Evolutionary conservation across 495 filamentous ascomycete genomes (phyloP), one percentile per base, ranked within the genome.

Genomic region (Tuber umbilicatum): DNA sequence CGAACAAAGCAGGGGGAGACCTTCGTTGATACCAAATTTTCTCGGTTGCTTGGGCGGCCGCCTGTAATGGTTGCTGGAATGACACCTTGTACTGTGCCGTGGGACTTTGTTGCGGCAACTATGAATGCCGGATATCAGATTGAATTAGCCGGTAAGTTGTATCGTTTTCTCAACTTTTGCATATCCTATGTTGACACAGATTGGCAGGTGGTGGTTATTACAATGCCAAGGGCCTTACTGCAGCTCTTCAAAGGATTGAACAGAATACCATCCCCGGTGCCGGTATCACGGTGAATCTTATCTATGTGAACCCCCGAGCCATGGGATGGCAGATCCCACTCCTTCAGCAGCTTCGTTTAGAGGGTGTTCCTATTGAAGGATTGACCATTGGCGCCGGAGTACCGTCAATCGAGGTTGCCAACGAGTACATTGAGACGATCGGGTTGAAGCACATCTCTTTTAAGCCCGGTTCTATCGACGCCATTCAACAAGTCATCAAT

Each of bases 271-370:
- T 93, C 35, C 89, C 95, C 23, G 95, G 95, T 69, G 93, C 94
- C 74, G 95, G 95, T 82, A 97, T 99, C 83, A 93, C 90, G 6
- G 85, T 97, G 79, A 99, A 99, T 82, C 83, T 99, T 73, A 99
- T 99, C 82, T 99, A 99, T 80, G 95, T 97, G 81, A 96, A 94
- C 82, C 95, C 95, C 23, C 89, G 92, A 72, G 94, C 94, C 43
- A 99, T 99, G 94, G 91, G 86, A 40, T 99, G 95, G 95, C 95
- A 99, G 83, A 97, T 98, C 69, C 94, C 95, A 68, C 86, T 99
- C 40, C 89, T 99, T 75, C 92, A 89, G 69, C 89, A 91, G 74
- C 87, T 99, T 60, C 89, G 94, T 68, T 87, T 92, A 21, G 92
- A 97, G 73, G 95, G 95, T 77, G 89, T 96, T 45, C 95, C 95